Evolutionary conservation across 306 rosid genomes (phyloP).

Genomic region (Corylus americana): DNA sequence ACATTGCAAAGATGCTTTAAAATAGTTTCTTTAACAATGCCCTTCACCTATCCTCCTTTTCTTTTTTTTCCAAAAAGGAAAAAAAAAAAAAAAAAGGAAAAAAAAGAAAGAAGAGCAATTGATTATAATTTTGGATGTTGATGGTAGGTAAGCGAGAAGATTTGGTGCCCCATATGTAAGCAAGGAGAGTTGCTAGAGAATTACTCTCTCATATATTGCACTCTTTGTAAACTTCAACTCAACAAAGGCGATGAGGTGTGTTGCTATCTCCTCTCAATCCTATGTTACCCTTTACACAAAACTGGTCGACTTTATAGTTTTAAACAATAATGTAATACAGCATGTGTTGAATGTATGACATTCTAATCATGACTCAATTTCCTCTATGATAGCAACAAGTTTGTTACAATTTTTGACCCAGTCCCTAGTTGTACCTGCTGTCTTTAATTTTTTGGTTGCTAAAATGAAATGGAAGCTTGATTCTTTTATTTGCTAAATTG

Average conservation of each 20-base stretch:
- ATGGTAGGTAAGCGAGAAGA: conserved; percentile 44
- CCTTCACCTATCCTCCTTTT: neutral
- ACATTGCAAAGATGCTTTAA: conserved; percentile 15
- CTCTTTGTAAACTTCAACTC: conserved; percentile 57
- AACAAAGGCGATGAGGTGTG: conserved; percentile 77
- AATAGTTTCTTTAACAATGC: neutral
- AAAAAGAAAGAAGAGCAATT: neutral
- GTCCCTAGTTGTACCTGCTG: neutral
- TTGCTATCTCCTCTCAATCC: conserved; percentile 20
- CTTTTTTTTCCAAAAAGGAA: neutral
- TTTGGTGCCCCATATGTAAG: conserved; percentile 92
- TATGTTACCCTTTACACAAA: neutral
- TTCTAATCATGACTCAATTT: too few relatives aligned
- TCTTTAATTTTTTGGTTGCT: neutral
- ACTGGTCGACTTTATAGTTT: neutral
- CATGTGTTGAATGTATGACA: too few relatives aligned
- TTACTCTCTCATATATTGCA: conserved; percentile 47
- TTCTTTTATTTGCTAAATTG: neutral
- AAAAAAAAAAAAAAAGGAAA: neutral
- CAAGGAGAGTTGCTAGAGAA: conserved; percentile 68
- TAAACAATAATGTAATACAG: neutral
- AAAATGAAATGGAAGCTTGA: neutral
- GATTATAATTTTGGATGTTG: conserved; percentile 18
- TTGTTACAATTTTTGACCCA: neutral
- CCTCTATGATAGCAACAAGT: neutral